A percentile compares a stretch with the other conserved stretches of the same genome.
Conservation (phyloP, 306 rosid genomes). For the Arachis hypogaea region DNA sequence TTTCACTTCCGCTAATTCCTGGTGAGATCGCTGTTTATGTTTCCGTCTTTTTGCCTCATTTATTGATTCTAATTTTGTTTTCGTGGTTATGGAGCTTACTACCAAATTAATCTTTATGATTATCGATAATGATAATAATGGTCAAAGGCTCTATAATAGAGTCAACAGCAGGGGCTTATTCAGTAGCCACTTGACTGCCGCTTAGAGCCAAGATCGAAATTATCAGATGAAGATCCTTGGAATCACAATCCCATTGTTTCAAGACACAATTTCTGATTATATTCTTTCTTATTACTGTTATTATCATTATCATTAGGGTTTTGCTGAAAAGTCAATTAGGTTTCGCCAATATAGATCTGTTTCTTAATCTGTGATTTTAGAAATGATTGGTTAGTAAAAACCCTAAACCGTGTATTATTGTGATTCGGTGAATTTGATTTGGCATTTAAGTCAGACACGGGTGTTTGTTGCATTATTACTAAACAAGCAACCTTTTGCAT, state of each 20-base stretch:
- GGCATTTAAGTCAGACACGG: constrained; percentile 96
- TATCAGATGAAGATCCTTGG: constrained; percentile 79
- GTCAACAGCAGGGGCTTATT: constrained; percentile 76
- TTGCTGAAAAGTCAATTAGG: no score
- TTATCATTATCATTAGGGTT: not conserved
- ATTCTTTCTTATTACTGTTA: not conserved
- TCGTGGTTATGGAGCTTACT: not conserved
- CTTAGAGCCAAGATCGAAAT: constrained; percentile 66
- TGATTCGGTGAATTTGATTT: not conserved
- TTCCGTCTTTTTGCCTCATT: not conserved
- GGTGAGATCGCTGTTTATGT: not conserved
- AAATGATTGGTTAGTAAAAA: not conserved
- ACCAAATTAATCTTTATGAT: no score
- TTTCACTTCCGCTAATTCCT: not conserved
- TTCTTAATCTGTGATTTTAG: no score
- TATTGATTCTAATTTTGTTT: not conserved
- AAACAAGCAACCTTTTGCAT: constrained; percentile 78
- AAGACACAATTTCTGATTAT: constrained; percentile 60
- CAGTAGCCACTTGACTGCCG: constrained; percentile 71
- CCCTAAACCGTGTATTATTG: not conserved
- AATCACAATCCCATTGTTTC: constrained; percentile 45
- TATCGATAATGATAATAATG: no score
- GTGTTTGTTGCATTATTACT: constrained; percentile 58
- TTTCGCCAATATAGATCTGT: no score
- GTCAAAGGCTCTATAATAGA: constrained; percentile 58